Conservation (phyloP, 768 basidiomycete genomes). For the Serendipita sp. region DNA sequence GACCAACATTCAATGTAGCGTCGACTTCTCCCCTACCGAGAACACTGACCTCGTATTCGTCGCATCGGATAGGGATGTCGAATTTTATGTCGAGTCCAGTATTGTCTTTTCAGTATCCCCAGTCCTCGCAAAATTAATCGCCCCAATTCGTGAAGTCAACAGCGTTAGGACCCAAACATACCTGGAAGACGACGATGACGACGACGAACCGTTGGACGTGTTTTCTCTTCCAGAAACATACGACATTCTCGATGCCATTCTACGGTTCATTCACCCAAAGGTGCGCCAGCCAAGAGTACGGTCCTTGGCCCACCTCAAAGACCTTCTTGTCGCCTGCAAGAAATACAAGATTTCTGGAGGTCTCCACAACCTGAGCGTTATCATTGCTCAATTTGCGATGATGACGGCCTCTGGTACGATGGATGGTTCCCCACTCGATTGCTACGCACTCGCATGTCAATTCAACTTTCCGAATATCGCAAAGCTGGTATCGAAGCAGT, state of each 20-base stretch:
- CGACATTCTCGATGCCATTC: neutral
- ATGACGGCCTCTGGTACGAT: neutral
- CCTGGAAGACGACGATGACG: neutral
- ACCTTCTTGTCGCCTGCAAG: neutral
- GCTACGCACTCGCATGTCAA: neutral
- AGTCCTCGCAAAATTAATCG: neutral
- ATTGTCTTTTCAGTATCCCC: neutral
- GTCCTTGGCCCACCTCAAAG: neutral
- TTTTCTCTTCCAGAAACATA: neutral
- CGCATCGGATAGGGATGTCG: neutral
- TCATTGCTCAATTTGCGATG: neutral
- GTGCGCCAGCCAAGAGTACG: neutral
- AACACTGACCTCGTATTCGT: neutral
- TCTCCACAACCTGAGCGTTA: neutral
- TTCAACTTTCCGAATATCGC: neutral
- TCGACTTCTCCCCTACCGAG: slow-evolving; percentile 1
- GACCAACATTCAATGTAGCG: neutral
- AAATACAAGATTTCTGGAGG: neutral
- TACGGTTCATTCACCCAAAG: neutral
- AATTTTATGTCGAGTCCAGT: neutral
- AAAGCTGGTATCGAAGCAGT: neutral
- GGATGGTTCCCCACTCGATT: neutral
- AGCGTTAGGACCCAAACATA: too few relatives aligned
- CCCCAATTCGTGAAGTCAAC: neutral
- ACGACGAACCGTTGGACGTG: neutral